These are phyloP conservation scores for Rhodotorula sphaerocarpa DNA, from an alignment of 768 basidiomycete species.

Conservation along the genomic window DNA sequence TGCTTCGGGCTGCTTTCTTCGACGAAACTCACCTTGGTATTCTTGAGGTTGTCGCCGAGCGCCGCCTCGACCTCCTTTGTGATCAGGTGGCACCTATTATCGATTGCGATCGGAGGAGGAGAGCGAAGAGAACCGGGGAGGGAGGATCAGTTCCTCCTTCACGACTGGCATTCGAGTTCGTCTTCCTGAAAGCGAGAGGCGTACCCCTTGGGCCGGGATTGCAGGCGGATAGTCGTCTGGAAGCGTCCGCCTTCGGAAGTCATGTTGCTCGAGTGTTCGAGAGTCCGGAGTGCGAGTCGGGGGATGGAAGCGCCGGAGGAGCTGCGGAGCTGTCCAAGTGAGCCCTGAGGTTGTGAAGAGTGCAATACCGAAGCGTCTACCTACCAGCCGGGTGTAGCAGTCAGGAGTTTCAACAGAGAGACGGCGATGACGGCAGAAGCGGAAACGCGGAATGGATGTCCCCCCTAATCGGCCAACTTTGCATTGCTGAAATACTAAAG, in stretches of 20 bases:
- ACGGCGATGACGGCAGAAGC: no score
- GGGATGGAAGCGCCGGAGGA: background rate
- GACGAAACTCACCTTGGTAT: conserved; percentile 52
- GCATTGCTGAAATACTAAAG: no score
- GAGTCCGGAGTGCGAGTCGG: background rate
- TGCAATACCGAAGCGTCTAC: no score
- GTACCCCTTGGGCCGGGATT: conserved; percentile 17
- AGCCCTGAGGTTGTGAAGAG: no score
- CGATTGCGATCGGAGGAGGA: no score
- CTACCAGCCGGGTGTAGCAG: no score
- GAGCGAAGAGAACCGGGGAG: background rate
- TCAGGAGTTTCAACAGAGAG: no score
- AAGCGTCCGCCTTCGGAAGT: conserved; percentile 5
- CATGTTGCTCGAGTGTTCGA: background rate
- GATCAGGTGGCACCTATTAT: conserved; percentile 65
- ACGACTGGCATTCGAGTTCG: no score
- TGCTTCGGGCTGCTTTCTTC: background rate
- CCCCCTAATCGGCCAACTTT: no score
- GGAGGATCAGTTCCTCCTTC: no score
- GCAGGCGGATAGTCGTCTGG: conserved; percentile 18
- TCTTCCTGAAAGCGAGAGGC: background rate
- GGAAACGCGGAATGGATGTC: no score
- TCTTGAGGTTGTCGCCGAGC: conserved; percentile 61
- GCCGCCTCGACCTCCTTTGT: conserved; percentile 64
- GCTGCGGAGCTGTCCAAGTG: no score